Base-by-base conservation (phyloP, 495 filamentous ascomycete genomes). In the Arthonia radiata region DNA sequence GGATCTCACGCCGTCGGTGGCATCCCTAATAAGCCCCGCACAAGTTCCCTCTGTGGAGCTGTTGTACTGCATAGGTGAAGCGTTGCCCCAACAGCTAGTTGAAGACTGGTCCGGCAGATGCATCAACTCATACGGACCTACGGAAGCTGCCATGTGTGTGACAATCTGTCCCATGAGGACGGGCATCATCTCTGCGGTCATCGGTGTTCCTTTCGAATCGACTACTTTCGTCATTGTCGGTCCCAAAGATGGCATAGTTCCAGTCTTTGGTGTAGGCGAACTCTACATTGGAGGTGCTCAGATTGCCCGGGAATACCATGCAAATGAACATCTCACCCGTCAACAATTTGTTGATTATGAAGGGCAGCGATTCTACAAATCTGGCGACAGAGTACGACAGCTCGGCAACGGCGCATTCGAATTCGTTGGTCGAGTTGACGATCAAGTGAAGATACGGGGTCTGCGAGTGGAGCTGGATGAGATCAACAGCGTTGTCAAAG, bases 1-100 rank as follows among this genome's bases (percentile, higher is more conserved):
- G 12, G 49, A 53, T 23, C 31, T 53, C 13, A 53, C 49, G n/a
- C 49, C 49, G 7, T 49, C 46, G n/a, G 39, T 53, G n/a, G 49
- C 49, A 17, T 28, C 37, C 11, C 43, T 36, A 7, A 27, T 53
- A 7, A 29, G 14, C 18, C 30, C 32, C 3, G 21, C 26, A 4
- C 37, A 44, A 7, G 30, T 53, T 2, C 45, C 49, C 3, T 29
- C 18, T 4, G 45, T 53, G 3, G 24, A 52, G 31, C 42, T 37
- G 23, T 24, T 53, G 11, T 52, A 48, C 27, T 53, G 50, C 28
- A 49, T 48, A 25, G 50, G 50, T 10, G 40, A 43, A 31, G 18
- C 31, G 6, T 38, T 41, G 31, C 17, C 24, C 4, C 30, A 35
- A 10, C 25, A 31, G 8, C 29, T 43, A 15, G 26, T 37, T 10